A percentile compares a stretch with the other conserved stretches of the same genome.
phyloP scores from a whole-genome alignment of 441 rosid species.

The Populus hybrid region DNA sequence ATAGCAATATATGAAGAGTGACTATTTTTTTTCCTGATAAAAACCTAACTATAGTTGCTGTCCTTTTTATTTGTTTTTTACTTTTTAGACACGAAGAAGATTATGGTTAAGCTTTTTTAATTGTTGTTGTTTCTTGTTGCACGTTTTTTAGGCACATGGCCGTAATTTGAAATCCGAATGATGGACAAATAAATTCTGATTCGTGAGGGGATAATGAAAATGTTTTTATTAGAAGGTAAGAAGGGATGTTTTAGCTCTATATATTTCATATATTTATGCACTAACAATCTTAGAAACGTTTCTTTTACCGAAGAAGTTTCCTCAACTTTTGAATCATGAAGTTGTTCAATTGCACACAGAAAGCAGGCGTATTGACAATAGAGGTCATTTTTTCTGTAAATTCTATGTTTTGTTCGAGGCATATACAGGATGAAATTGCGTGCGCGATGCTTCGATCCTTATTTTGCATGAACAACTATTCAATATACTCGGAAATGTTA shows the following conservation, averaged over 20 bases:
- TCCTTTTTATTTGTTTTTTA: too few relatives aligned
- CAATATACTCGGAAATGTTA: background rate
- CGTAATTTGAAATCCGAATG: background rate
- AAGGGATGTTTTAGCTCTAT: background rate
- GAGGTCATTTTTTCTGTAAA: background rate
- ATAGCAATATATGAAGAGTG: background rate
- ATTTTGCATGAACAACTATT: background rate
- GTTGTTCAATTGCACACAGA: background rate
- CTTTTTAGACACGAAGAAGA: background rate
- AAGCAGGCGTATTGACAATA: background rate
- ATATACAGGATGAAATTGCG: background rate
- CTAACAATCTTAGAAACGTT: background rate
- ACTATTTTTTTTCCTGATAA: background rate
- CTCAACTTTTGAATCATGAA: background rate
- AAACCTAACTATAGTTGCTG: background rate
- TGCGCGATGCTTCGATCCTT: background rate
- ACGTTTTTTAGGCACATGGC: background rate
- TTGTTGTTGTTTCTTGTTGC: background rate
- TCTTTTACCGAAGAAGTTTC: background rate
- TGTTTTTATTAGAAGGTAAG: background rate
- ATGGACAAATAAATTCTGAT: background rate
- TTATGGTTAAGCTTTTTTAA: too few relatives aligned
- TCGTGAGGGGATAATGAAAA: background rate
- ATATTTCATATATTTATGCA: too few relatives aligned
- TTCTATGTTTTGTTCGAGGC: background rate